phyloP scores from a whole-genome alignment of 202 grass and related monocot genomes.

The Setaria italica region DNA sequence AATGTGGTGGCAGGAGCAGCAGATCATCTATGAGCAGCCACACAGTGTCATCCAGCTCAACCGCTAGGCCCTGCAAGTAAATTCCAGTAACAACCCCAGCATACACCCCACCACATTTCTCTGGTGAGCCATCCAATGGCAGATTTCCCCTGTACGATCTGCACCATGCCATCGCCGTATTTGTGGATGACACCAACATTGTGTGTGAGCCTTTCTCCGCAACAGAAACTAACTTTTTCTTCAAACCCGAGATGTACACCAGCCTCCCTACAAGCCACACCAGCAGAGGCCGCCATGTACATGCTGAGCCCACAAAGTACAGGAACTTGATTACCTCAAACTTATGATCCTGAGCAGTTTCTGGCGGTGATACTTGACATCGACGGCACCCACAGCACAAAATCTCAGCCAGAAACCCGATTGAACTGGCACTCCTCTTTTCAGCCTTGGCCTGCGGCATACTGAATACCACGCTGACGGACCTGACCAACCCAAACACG shows the following conservation, averaged over 20 bases:
- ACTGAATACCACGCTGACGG: constrained; percentile 73
- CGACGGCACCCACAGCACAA: constrained; percentile 65
- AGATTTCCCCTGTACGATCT: constrained; percentile 38
- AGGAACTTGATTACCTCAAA: constrained; percentile 73
- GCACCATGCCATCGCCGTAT: constrained; percentile 58
- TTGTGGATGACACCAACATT: constrained; percentile 63
- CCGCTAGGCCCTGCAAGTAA: constrained; percentile 64
- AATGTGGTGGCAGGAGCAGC: constrained; percentile 62
- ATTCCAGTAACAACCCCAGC: constrained; percentile 74
- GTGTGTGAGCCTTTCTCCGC: constrained; percentile 59
- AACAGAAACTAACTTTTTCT: constrained; percentile 69
- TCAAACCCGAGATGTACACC: constrained; percentile 60
- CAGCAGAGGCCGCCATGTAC: constrained; percentile 64
- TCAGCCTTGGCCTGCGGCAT: constrained; percentile 45
- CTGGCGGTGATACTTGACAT: constrained; percentile 43
- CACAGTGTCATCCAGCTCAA: constrained; percentile 70
- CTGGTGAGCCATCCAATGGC: constrained; percentile 2
- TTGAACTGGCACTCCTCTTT: constrained; percentile 15
- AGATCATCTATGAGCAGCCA: constrained; percentile 81
- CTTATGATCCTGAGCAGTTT: constrained; percentile 42
- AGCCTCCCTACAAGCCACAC: constrained; percentile 60
- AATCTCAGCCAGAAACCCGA: constrained; percentile 85
- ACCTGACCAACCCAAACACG: constrained; percentile 63
- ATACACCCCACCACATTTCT: constrained; percentile 49
- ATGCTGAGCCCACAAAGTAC: constrained; percentile 65